Evolutionary conservation across 352 stramenopile genomes (phyloP), one percentile per base, ranked within the genome.

Genomic region (Achlya hypogyna): DNA sequence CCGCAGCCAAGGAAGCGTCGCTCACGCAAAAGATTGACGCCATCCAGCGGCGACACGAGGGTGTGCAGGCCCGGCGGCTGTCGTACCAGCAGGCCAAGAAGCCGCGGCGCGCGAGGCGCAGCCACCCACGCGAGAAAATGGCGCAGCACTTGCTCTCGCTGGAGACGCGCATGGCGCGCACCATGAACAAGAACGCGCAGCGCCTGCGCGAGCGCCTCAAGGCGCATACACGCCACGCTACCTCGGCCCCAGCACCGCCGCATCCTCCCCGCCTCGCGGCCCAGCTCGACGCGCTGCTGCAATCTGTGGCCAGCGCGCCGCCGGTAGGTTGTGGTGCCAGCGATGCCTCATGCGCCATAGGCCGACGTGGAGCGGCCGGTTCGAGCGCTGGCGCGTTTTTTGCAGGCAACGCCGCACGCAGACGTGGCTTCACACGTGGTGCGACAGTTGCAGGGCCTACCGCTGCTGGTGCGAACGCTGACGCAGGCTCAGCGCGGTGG

Each of bases 81-180:
- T 34, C 51, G 51, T 67, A 67, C 43, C 60, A 67, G 32, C 60
- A 67, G 27, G 60, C 51, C 22, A 67, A 58, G 8, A 67, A 67
- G 42, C 25, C 25, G 31, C 49, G 25, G 8, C 25, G 49, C 25
- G 12, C 25, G 16, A 10, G 49, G 18, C 16, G 49, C 31, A 20
- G 12, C 12, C 25, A 31, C 25, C 49, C 49, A 20, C 49, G 25
- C 16, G 49, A 56, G 8, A 56, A 31, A n/a, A 56, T 56, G 49
- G 49, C 25, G 31, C 49, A 56, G 49, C 49, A 56, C 31, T 56
- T 56, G 32, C 22, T 49, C 18, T 58, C 60, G 34, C 43, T 67
- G 18, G 60, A 67, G 51, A 38, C 42, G 10, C 38, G 38, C 42
- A 53, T 67, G 25, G 60, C 43, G 38, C 38, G 22, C 12, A 67